These are phyloP conservation scores for Apodospora peruviana DNA, from an alignment of 495 filamentous ascomycete species.

Conservation along the genomic window DNA sequence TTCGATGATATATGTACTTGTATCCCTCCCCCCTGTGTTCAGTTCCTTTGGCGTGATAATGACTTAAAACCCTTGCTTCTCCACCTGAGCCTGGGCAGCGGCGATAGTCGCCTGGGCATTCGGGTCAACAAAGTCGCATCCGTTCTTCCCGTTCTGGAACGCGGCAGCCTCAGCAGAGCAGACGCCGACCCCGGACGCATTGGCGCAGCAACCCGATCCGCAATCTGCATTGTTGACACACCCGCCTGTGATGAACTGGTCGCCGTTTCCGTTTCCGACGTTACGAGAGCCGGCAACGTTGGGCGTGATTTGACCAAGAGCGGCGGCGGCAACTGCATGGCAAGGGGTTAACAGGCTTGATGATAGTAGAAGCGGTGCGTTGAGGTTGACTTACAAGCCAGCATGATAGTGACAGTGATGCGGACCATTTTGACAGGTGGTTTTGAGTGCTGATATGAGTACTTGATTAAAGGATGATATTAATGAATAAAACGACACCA, in stretches of 20 bases:
- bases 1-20: too few species aligned
- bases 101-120: slow-evolving; percentile 34
- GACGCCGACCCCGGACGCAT: slow-evolving; percentile 28
- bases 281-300: slow-evolving; percentile 39
- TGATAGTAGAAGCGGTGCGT: neutral
- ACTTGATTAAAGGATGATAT: neutral
- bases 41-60: too few species aligned
- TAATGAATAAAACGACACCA: slow-evolving; percentile 12
- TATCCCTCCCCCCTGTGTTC: too few species aligned
- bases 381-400: slow-evolving; percentile 24
- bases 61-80: slow-evolving; percentile 34
- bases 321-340: slow-evolving; percentile 18
- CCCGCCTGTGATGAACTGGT: slow-evolving; percentile 48
- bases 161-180: slow-evolving; percentile 38
- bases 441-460: neutral
- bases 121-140: slow-evolving; percentile 38
- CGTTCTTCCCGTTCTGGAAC: slow-evolving; percentile 38
- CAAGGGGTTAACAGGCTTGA: neutral
- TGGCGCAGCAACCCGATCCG: slow-evolving; percentile 37
- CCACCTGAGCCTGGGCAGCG: slow-evolving; percentile 37
- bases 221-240: slow-evolving; percentile 44
- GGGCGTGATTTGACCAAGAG: slow-evolving; percentile 30
- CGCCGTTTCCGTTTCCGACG: slow-evolving; percentile 45
- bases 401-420: slow-evolving; percentile 22
- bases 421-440: slow-evolving; percentile 34